Base-by-base conservation (phyloP, 345 rosid species). In the Pugionium cornutum region DNA sequence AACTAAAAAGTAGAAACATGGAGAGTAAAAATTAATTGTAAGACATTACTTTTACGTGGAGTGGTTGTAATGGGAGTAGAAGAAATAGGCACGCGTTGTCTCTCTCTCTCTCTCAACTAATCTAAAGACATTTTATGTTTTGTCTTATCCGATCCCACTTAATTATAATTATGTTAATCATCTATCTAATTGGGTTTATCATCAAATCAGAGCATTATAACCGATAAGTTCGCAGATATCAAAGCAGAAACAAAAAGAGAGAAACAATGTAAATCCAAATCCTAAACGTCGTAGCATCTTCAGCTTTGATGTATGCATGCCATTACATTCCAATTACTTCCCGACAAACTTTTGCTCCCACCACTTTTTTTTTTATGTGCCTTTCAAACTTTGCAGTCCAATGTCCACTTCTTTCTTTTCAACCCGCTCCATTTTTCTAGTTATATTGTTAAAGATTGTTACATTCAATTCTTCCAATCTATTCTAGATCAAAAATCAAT, bases 291-390 rank as follows among this genome's bases (percentile, higher is more conserved):
- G 69, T 68, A 48, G 87, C 81, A 79, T 78, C 77, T 84, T 73
- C 87, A 84, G 86, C 85, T 81, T 86, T 84, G 80, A 63, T 59
- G 58, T 75, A 27, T 74, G 87, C 96, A 84, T 84, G 89, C 88
- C 89, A 86, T 83, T 79, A 78, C 68, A 68, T 47, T 81, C 89
- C 92, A 88, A 71, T 37, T 46, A 50, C 83, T 59, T 70, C 10
- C 59, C 53, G 89, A 88, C 89, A 86, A 40, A 75, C 33, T 59
- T 61, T 53, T 67, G 61, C 55, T 72, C 76, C 77, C 68, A 60
- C 73, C 77, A 66, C 73, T 18, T 18, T 18, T 18, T 18, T 67
- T 73, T 74, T 60, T 68, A 72, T 58, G 67, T 72, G 71, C 70
- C 66, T 58, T 65, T 72, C 47, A 49, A 52, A 43, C 63, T 73